phyloP scores from a whole-genome alignment of 139 green algal species.

The Edaphochlamys debaryana region DNA sequence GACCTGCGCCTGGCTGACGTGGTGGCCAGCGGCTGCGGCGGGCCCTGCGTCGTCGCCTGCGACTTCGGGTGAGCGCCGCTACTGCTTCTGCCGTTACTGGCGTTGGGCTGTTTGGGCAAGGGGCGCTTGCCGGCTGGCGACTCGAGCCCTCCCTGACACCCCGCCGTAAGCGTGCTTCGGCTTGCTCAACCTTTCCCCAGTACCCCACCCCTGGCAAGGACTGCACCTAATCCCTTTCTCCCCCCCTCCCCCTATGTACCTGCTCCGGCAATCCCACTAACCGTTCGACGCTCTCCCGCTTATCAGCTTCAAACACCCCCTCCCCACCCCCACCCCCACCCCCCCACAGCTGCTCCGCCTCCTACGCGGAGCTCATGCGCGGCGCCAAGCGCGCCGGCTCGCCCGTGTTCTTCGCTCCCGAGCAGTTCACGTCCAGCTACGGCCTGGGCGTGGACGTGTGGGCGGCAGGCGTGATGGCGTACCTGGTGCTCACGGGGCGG shows the following conservation, averaged over 20 bases:
- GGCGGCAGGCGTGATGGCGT: constrained; percentile 57
- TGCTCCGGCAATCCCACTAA: no score
- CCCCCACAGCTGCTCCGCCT: neutral
- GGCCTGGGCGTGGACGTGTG: constrained; percentile 75
- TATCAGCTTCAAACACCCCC: no score
- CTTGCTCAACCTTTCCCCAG: no score
- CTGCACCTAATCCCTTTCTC: neutral
- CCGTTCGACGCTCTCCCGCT: no score
- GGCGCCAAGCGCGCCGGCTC: constrained; percentile 42
- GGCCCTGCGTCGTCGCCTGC: constrained; percentile 9
- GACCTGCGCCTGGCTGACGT: neutral
- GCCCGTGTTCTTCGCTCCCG: constrained; percentile 77
- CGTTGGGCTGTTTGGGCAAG: neutral
- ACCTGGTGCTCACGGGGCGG: constrained; percentile 65
- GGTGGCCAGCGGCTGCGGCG: neutral
- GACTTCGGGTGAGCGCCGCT: constrained; percentile 14
- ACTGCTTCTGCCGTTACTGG: neutral
- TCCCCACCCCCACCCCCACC: no score
- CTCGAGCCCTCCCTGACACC: no score
- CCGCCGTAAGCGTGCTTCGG: no score
- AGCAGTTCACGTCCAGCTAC: constrained; percentile 70
- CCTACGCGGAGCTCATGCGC: neutral
- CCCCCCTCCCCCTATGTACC: neutral
- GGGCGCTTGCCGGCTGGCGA: neutral
- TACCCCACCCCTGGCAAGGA: no score